Conservation (phyloP, 2,329 filamentous ascomycete genomes). For the Xylaria digitata region DNA sequence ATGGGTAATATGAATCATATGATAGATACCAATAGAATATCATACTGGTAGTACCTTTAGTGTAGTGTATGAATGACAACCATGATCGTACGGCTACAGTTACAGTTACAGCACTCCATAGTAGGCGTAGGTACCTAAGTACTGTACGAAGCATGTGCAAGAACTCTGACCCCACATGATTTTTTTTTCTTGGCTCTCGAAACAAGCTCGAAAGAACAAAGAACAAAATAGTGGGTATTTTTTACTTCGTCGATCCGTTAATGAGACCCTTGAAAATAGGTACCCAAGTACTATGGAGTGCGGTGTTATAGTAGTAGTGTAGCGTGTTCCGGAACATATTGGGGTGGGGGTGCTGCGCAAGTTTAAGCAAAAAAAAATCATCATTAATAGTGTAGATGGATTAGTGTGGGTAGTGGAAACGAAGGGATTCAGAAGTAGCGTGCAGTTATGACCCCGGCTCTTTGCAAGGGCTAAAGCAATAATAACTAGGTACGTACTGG, state of each 20-base stretch:
- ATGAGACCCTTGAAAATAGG: constrained; percentile 4
- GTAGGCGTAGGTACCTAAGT: neutral
- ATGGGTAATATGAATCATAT: too few relatives aligned
- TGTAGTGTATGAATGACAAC: neutral
- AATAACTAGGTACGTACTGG: constrained; percentile 1
- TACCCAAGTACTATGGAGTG: neutral
- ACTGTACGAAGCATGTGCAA: constrained; percentile 4
- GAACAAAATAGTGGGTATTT: constrained; percentile 17
- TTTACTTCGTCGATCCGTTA: constrained; percentile 1
- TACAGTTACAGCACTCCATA: neutral
- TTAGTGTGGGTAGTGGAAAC: too few relatives aligned
- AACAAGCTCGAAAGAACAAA: constrained; percentile 10
- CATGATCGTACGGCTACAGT: too few relatives aligned
- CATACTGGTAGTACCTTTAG: too few relatives aligned
- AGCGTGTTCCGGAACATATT: constrained; percentile 27
- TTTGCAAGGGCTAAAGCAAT: neutral
- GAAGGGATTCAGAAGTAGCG: too few relatives aligned
- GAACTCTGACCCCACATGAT: constrained; percentile 18
- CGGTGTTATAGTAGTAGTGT: neutral
- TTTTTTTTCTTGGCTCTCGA: constrained; percentile 8
- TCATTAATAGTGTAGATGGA: too few relatives aligned
- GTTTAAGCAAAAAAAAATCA: too few relatives aligned
- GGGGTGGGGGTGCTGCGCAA: neutral
- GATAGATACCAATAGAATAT: too few relatives aligned
- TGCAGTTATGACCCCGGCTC: constrained; percentile 4